Conservation (phyloP, 495 filamentous ascomycete genomes). For the Talaromyces proteolyticus region DNA sequence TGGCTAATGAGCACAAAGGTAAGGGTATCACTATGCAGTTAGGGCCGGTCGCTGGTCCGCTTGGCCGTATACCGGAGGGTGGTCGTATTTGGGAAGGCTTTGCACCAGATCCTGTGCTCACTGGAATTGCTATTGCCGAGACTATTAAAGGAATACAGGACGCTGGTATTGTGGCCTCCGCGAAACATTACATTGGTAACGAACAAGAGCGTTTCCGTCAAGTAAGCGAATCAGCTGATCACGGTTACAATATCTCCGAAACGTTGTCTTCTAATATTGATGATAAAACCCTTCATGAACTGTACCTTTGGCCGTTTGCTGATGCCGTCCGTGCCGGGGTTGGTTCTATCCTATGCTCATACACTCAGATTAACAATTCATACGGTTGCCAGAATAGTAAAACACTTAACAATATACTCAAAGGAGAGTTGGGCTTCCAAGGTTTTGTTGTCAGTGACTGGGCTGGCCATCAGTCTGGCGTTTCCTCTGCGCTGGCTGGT, state of each 20-base stretch:
- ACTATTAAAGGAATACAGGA: slow-evolving; percentile 52
- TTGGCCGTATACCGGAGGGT: slow-evolving; percentile 43
- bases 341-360: slow-evolving; percentile 64
- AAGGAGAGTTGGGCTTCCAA: slow-evolving; percentile 60
- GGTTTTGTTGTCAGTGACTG: slow-evolving; percentile 64
- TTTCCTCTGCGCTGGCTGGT: slow-evolving; percentile 46
- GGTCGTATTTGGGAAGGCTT: slow-evolving; percentile 74
- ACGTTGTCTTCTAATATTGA: slow-evolving; percentile 50
- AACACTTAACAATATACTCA: slow-evolving; percentile 55
- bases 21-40: slow-evolving; percentile 50
- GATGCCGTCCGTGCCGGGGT: slow-evolving; percentile 57
- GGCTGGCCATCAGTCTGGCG: slow-evolving; percentile 53
- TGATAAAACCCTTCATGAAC: slow-evolving; percentile 71
- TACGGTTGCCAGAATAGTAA: slow-evolving; percentile 62
- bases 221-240: slow-evolving; percentile 47
- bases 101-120: slow-evolving; percentile 61
- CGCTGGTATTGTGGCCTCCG: slow-evolving; percentile 50
- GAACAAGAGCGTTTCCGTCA: slow-evolving; percentile 67
- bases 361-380: slow-evolving; percentile 60
- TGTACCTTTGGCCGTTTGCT: slow-evolving; percentile 68
- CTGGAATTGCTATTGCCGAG: slow-evolving; percentile 46
- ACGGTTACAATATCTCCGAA: slow-evolving; percentile 61
- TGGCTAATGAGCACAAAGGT: slow-evolving; percentile 45
- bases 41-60: slow-evolving; percentile 45
- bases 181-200: slow-evolving; percentile 57